Conservation (phyloP, 495 filamentous ascomycete genomes). For the Astrocystis sublimbata region DNA sequence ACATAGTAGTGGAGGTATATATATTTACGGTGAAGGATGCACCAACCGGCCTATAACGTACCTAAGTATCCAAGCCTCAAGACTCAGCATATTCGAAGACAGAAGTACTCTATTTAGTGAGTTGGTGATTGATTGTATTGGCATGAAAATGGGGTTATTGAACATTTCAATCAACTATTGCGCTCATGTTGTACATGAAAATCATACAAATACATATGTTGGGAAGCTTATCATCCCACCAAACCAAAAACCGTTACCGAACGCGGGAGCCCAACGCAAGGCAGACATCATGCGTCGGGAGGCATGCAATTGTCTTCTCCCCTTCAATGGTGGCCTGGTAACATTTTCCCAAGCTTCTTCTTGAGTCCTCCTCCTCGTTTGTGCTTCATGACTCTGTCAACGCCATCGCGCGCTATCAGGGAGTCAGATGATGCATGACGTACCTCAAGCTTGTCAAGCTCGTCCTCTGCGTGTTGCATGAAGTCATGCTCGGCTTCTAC, state of each 20-base stretch:
- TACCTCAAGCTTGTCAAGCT: slow-evolving; percentile 29
- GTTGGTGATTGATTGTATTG: too few relatives aligned
- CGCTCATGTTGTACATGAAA: too few relatives aligned
- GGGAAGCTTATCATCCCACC: background rate
- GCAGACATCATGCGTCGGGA: background rate
- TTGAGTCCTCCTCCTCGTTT: slow-evolving; percentile 25
- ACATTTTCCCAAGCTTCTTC: slow-evolving; percentile 27
- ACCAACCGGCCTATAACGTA: too few relatives aligned
- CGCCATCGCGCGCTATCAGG: background rate
- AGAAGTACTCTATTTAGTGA: too few relatives aligned
- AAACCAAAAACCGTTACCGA: background rate
- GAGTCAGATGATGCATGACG: background rate
- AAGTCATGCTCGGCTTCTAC: slow-evolving; percentile 34
- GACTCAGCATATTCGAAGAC: too few relatives aligned
- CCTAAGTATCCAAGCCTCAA: too few relatives aligned
- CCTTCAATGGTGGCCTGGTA: slow-evolving; percentile 29
- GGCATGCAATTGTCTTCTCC: background rate
- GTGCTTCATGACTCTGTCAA: slow-evolving; percentile 17
- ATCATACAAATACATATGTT: background rate
- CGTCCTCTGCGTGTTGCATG: slow-evolving; percentile 32
- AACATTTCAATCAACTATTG: too few relatives aligned
- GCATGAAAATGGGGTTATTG: too few relatives aligned
- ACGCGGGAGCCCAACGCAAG: background rate
- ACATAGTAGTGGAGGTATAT: too few relatives aligned
- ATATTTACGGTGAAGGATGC: too few relatives aligned